Evolutionary conservation across 139 green algal genomes (phyloP), one percentile per base, ranked within the genome.

Genomic region (Coelastrella sp.): DNA sequence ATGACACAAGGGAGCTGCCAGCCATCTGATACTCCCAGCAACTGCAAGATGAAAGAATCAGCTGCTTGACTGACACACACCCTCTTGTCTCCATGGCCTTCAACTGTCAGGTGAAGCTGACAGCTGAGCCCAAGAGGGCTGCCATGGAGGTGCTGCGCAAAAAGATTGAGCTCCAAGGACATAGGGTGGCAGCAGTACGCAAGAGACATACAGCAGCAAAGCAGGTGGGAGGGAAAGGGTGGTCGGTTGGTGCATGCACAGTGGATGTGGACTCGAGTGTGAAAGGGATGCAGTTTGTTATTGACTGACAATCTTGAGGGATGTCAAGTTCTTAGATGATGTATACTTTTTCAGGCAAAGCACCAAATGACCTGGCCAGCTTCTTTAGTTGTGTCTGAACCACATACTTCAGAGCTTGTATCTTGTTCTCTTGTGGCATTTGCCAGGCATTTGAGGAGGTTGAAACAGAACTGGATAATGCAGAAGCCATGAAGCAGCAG

Each of bases 131-230:
- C 49, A 94, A 94, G 49, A 93, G 93, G 78, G 90, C 91, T 20
- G 95, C 94, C 0, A 82, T 96, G 56, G 93, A 95, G 88, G 74
- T 95, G 87, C 60, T 96, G 49, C 89, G 94, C 0, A 90, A 85
- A n/a, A 95, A 96, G 65, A 96, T 96, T 27, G 95, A 96, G 89
- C n/a, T 66, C 59, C 93, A 96, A 87, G 95, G 92, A 35, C 83
- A 93, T 17, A 75, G 76, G 24, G 91, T 96, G 4, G 87, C 88
- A 6, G 25, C 78, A 24, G 88, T 92, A 12, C 89, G 94, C 14
- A 24, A 90, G 0, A 82, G 82, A 22, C 85, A 93, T 79, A 74
- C 78, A 0, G 87, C 85, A 6, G 92, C 94, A 10, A 93, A 93
- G 74, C 87, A 94, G 94, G 94, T 93, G n/a, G 24, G 61, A 73